phyloP scores from a whole-genome alignment of 495 filamentous ascomycete genomes.

The Daldinia caldariorum region DNA sequence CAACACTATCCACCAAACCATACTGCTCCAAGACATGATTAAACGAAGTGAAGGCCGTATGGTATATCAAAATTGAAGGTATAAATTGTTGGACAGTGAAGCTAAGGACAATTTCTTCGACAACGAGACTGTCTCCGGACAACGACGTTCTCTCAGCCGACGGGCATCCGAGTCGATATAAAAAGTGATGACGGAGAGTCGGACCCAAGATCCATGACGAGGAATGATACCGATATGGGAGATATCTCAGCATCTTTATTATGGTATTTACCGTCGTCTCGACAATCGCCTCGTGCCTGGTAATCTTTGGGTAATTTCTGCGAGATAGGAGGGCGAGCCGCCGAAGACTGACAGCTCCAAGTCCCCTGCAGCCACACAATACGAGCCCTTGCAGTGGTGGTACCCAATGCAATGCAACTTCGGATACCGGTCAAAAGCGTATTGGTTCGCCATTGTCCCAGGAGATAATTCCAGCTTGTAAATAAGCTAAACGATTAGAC shows the following conservation, averaged over 20 bases:
- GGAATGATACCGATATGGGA: conserved; percentile 2
- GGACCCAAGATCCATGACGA: not conserved
- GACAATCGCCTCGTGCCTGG: conserved; percentile 15
- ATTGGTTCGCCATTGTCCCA: conserved; percentile 19
- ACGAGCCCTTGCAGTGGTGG: conserved; percentile 37
- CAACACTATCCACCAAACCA: conserved; percentile 32
- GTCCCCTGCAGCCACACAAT: conserved; percentile 37
- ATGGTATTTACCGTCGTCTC: conserved; percentile 12
- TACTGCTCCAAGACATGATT: conserved; percentile 31
- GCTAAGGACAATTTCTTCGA: not conserved
- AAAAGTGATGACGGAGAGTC: not conserved
- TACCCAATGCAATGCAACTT: conserved; percentile 38
- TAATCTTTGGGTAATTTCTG: conserved; percentile 28
- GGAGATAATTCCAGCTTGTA: conserved; percentile 11
- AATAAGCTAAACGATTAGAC: not conserved
- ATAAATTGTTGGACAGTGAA: conserved; percentile 3
- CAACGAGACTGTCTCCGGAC: conserved; percentile 2
- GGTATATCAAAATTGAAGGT: conserved; percentile 24
- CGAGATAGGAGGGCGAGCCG: conserved; percentile 36
- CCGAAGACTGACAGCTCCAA: conserved; percentile 33
- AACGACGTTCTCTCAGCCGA: not conserved
- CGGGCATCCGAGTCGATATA: not conserved
- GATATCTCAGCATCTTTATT: conserved; percentile 21
- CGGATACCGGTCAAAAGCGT: conserved; percentile 22
- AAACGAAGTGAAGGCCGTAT: conserved; percentile 3